Base-by-base conservation (phyloP, 257 asterid genomes). In the Gentiana dahurica region DNA sequence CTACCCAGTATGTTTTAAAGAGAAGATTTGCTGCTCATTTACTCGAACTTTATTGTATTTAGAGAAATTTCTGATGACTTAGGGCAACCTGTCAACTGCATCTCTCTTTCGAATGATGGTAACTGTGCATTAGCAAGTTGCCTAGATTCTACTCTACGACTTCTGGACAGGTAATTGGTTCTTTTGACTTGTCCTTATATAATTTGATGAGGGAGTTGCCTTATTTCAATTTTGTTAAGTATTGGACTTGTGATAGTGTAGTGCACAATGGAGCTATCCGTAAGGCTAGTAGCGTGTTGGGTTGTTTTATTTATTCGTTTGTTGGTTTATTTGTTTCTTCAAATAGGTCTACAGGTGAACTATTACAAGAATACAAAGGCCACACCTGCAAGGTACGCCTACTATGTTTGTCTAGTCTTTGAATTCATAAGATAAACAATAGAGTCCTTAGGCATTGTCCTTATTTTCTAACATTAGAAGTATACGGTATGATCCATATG, bases 71-170 rank as follows among this genome's bases (percentile, higher is more conserved):
- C 96, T 63, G 96, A 90, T 68, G 69, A 76, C 63, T 61, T 90
- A 60, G 96, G 96, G 53, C 96, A 90, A 37, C 95, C 96, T 37
- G 94, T 90, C 74, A 90, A 87, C 77, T 87, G 96, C 61, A 81
- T 90, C 39, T 79, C 98, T 73, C 90, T 90, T 61, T 90, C 98
- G 65, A 90, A 90, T 45, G 98, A 90, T 67, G 81, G 89, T 36
- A 87, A 90, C 59, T 90, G 98, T 76, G 59, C 87, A 53, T 70
- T 90, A 83, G 96, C 95, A 58, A 74, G 85, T 69, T 87, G 98
- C 62, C 89, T 90, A 64, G 98, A 90, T 73, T 90, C 96, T 62
- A 80, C 92, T 41, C 48, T 90, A 55, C 82, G 94, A 72, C 98
- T 90, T 64, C 54, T 87, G 71, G 98, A 86, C 71, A 77, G 96